Percentiles rank a stretch among this genome's conserved stretches.
phyloP scores from a whole-genome alignment of 1,139 yeast genomes.

The Ogataea hybrid region DNA sequence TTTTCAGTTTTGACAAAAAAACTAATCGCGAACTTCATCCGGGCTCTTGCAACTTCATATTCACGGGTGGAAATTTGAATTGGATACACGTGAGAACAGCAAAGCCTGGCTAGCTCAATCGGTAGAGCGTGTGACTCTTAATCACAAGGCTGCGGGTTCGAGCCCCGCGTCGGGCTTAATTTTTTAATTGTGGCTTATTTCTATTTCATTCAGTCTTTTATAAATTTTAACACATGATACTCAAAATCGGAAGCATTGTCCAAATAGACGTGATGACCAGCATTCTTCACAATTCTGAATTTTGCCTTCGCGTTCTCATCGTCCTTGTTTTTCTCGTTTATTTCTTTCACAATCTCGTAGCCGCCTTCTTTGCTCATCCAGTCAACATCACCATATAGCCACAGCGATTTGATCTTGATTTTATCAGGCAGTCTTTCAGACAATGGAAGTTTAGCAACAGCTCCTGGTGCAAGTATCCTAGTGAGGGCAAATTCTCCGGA shows the following conservation, averaged over 20 bases:
- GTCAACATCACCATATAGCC: conserved; percentile 79
- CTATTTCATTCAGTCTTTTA: conserved; percentile 6
- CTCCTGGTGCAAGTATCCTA: conserved; percentile 51
- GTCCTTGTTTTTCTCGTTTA: conserved; percentile 30
- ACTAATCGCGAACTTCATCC: background rate
- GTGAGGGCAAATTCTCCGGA: conserved; percentile 48
- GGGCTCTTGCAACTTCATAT: conserved; percentile 14
- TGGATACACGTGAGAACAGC: background rate
- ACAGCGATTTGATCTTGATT: conserved; percentile 41
- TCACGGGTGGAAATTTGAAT: no score
- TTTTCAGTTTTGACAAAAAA: no score
- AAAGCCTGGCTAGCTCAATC: conserved; percentile 26
- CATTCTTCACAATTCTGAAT: conserved; percentile 47
- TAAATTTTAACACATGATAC: conserved; percentile 43
- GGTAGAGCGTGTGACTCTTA: conserved; percentile 28
- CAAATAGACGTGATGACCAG: conserved; percentile 78
- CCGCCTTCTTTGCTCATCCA: conserved; percentile 88
- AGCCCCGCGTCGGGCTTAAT: conserved; percentile 26
- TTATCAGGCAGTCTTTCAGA: conserved; percentile 52
- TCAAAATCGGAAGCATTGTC: conserved; percentile 71
- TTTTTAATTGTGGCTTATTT: no score
- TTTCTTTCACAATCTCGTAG: conserved; percentile 41
- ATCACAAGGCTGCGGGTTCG: conserved; percentile 28
- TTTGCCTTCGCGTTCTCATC: conserved; percentile 28
- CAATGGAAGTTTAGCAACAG: conserved; percentile 74